Base-by-base conservation (phyloP, 495 filamentous ascomycete genomes). In the Lasiosphaeria miniovina region DNA sequence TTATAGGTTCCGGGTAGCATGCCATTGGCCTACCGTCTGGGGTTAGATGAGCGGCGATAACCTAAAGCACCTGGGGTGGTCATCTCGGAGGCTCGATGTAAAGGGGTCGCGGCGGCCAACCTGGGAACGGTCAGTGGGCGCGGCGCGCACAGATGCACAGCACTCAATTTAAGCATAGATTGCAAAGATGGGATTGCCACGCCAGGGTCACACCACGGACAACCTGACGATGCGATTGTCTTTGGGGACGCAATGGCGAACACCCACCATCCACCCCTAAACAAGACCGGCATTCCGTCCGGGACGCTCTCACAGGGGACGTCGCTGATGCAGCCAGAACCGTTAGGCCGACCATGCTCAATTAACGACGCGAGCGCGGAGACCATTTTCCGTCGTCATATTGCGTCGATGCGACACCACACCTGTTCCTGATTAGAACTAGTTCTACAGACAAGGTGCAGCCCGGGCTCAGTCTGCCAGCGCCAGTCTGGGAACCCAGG, bases 371-470 rank as follows among this genome's bases (percentile, higher is more conserved):
- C 32, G 10, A 54, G 3, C 52, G 59, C 65, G 65, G 59, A 60
- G 55, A 31, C 55, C 55, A 55, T 52, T 57, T 63, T 58, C 65
- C 61, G 15, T 36, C 32, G 10, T 49, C 40, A 61, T 66, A 60
- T 66, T 63, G 61, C 55, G 6, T 41, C 55, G 41, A 57, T 66
- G 64, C 58, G 50, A 66, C 64, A 31, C 52, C 40, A 50, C 51
- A 10, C 14, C 36, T 56, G 41, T 59, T 15, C 58, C 58, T 63
- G 58, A 40, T 14, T 34, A 1, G 24, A 24, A 24, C 24, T 24
- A 24, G 24, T 24, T 24, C 24, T 24, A 0, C 24, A 1, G 24
- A 24, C 24, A 24, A 2, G 24, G 24, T 24, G 24, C 24, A 24
- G 24, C 24, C 24, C 24, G 24, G 24, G 24, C 24, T 24, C 24